A percentile compares a stretch with the other conserved stretches of the same genome.
Conservation (phyloP, 768 basidiomycete species). For the Collybia sordida region DNA sequence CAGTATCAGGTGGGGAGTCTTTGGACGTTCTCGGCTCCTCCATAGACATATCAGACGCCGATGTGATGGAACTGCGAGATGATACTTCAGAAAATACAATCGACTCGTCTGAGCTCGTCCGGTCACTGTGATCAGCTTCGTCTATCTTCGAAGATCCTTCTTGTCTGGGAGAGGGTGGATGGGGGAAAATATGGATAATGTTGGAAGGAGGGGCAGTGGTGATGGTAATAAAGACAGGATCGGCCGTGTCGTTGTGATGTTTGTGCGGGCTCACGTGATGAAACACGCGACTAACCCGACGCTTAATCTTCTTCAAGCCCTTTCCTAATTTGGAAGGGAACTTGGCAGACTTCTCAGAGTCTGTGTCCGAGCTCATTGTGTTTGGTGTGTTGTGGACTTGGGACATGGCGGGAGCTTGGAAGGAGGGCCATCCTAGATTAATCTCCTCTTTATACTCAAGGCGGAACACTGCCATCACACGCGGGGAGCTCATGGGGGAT, state of each 20-base stretch:
- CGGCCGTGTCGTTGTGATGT: conserved; percentile 18
- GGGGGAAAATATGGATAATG: conserved; percentile 17
- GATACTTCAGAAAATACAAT: not conserved
- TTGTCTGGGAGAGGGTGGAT: conserved; percentile 14
- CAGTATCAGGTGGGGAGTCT: not conserved
- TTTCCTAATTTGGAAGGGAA: conserved; percentile 15
- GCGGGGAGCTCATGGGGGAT: conserved; percentile 5
- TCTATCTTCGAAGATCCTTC: conserved; percentile 12
- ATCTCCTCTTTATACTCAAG: conserved; percentile 14
- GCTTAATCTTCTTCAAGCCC: conserved; percentile 16
- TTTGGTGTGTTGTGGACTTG: conserved; percentile 9
- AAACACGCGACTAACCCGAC: conserved; percentile 19
- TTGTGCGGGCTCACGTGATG: conserved; percentile 16
- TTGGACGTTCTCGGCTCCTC: not conserved
- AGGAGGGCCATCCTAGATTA: not conserved
- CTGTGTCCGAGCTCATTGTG: conserved; percentile 5
- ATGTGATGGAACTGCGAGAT: conserved; percentile 8
- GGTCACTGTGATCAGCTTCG: conserved; percentile 3
- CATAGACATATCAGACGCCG: not conserved
- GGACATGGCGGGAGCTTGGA: conserved; percentile 8
- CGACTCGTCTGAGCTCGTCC: conserved; percentile 10
- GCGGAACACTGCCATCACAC: conserved; percentile 4
- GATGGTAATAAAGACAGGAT: conserved; percentile 22
- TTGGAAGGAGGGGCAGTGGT: conserved; percentile 34
- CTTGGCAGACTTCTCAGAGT: conserved; percentile 15